A percentile compares a stretch with the other conserved stretches of the same genome.
These are phyloP conservation scores for Thalassiosira profunda DNA, from an alignment of 108 stramenopile genomes.

Conservation along the genomic window DNA sequence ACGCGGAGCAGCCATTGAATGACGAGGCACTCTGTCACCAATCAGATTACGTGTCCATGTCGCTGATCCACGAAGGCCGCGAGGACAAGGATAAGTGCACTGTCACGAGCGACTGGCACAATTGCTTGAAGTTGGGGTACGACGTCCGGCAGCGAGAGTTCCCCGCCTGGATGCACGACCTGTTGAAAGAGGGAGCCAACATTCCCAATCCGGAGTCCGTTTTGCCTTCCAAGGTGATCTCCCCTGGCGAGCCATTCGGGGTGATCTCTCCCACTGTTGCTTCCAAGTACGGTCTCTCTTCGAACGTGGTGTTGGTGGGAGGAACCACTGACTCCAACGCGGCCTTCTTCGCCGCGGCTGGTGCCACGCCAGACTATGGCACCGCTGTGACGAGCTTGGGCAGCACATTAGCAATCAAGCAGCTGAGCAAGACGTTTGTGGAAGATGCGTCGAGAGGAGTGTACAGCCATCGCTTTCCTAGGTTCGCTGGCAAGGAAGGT, in stretches of 20 bases:
- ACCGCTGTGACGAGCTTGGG: conserved; percentile 92
- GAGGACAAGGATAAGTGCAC: conserved; percentile 5
- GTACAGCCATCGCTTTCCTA: conserved; percentile 93
- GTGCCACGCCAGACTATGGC: conserved; percentile 58
- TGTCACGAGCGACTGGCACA: conserved; percentile 90
- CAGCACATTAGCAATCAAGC: conserved; percentile 90
- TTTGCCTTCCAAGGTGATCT: conserved; percentile 61
- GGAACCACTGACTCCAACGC: conserved; percentile 96
- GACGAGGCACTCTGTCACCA: conserved; percentile 86
- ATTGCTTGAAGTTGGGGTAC: conserved; percentile 92
- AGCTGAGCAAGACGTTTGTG: conserved; percentile 71
- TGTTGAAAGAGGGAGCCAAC: conserved; percentile 58
- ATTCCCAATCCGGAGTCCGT: conserved; percentile 47
- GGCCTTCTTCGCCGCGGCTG: conserved; percentile 88
- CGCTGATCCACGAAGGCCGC: conserved; percentile 57
- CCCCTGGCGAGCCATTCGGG: conserved; percentile 80
- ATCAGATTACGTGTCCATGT: conserved; percentile 88
- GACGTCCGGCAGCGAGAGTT: conserved; percentile 79
- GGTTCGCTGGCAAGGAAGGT: conserved; percentile 10
- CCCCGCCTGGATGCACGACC: conserved; percentile 71
- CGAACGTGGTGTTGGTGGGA: conserved; percentile 72
- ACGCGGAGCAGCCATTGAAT: conserved; percentile 64
- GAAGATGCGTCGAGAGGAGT: conserved; percentile 89
- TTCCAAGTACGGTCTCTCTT: conserved; percentile 59
- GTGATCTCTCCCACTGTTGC: conserved; percentile 63